Conservation (phyloP, 371 early-diverging fungal genomes). For the Synchytrium microbalum region DNA sequence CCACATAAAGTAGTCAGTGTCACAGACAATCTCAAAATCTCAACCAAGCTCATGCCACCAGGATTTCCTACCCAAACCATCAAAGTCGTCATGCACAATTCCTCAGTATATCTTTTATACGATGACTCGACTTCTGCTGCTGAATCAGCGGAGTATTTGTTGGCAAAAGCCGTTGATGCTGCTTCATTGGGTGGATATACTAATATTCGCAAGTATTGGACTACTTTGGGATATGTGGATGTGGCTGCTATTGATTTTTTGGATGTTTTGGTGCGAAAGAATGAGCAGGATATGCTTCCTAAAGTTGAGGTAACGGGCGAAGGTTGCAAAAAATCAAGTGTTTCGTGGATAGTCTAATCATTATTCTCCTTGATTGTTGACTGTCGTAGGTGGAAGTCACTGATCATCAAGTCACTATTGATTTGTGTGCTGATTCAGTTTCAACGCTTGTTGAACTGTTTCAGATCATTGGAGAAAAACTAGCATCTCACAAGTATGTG, state of each 20-base stretch:
- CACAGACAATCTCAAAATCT: constrained; percentile 47
- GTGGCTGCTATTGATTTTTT: constrained; percentile 31
- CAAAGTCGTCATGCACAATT: too few relatives aligned
- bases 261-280: constrained; percentile 36
- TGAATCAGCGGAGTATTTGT: too few relatives aligned
- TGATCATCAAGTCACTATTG: constrained; percentile 54
- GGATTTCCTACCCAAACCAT: constrained; percentile 19
- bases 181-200: constrained; percentile 4
- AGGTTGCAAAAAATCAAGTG: background rate
- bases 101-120: too few relatives aligned
- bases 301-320: constrained; percentile 19
- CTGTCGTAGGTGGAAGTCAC: constrained; percentile 42
- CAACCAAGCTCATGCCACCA: constrained; percentile 14
- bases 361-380: background rate
- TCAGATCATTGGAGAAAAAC: constrained; percentile 22
- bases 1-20: constrained; percentile 41
- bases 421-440: constrained; percentile 70
- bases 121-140: too few relatives aligned
- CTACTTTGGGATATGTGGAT: constrained; percentile 33
- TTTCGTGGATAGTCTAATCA: background rate
- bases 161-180: background rate
- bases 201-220: background rate
- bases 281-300: constrained; percentile 25
- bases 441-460: constrained; percentile 52
- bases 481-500: too few relatives aligned